Base-by-base conservation (phyloP, 2,329 filamentous ascomycete species). In the Elsinoe arachidis region DNA sequence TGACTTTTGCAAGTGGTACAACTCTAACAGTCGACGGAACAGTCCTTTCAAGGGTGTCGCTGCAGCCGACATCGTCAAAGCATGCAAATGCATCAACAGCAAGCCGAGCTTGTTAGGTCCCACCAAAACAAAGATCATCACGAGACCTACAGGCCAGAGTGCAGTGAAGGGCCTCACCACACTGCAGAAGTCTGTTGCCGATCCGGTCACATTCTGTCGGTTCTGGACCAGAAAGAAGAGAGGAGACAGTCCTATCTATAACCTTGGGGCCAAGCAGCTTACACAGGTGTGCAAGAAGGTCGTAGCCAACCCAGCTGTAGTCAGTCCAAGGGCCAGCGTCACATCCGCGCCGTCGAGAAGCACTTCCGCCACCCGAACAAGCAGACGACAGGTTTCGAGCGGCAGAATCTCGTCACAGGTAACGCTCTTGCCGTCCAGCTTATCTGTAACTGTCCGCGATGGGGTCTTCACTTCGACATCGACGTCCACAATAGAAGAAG, bases 171-270 rank as follows among this genome's bases (percentile, higher is more conserved):
- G 52, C 30, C 30, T 55, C 26, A 30, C 37, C 43, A 21, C 35
- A 10, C 47, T 58, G 14, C 38, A 23, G 15, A 55, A 55, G 37
- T 19, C 44, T 2, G 56, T 58, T 10, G 56, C 56, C 34, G 39
- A 58, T 23, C 56, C 56, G 15, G n/a, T 58, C n/a, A 38, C 38
- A 6, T 58, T 58, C 33, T 58, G 56, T 39, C 54, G 30, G 1
- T 58, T 58, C 41, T 58, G 49, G 49, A 54, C 23, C 38, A 37
- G 39, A 7, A 19, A 51, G 47, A 37, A 9, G 6, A 26, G 38
- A 17, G 38, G 23, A 15, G 34, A 52, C 9, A 46, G 49, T 47
- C 56, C 49, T 15, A 53, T 58, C 26, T 10, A 17, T 10, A 39
- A 43, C 2, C 49, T 58, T 26, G 21, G 47, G 10, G 37, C 39